A percentile compares a stretch with the other conserved stretches of the same genome.
These are phyloP conservation scores for Naganishia randhawae DNA, from an alignment of 768 basidiomycete genomes.

Conservation along the genomic window DNA sequence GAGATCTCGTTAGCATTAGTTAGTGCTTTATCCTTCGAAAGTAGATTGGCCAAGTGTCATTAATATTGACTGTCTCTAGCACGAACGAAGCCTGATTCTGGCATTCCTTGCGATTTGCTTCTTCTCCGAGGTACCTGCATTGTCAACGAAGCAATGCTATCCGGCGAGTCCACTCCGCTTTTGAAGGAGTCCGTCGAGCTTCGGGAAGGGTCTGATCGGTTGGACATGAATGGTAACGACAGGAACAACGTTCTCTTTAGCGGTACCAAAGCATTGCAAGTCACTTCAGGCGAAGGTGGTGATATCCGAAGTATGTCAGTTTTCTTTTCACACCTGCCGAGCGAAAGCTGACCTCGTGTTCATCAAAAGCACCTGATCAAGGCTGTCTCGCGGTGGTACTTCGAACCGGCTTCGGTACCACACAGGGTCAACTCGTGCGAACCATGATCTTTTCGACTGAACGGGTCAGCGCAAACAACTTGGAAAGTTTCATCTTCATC, in stretches of 20 bases:
- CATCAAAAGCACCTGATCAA: constrained; percentile 64
- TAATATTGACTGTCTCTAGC: constrained; percentile 36
- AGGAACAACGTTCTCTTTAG: constrained; percentile 87
- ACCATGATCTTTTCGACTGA: constrained; percentile 99
- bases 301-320: constrained; percentile 50
- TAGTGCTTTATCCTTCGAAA: not conserved
- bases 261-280: constrained; percentile 94
- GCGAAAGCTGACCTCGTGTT: not conserved
- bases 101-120: constrained; percentile 87
- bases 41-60: not conserved
- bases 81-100: constrained; percentile 66
- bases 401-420: constrained; percentile 93
- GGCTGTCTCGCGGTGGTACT: constrained; percentile 90
- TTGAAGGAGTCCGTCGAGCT: constrained; percentile 92
- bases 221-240: constrained; percentile 82
- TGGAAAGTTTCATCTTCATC: constrained; percentile 94
- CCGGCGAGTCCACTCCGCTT: constrained; percentile 94
- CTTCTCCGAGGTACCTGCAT: constrained; percentile 89
- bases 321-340: not conserved
- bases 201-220: constrained; percentile 65
- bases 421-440: constrained; percentile 92
- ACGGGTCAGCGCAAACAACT: constrained; percentile 90
- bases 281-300: constrained; percentile 55
- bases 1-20: constrained; percentile 75
- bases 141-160: constrained; percentile 98